Evolutionary conservation across 495 filamentous ascomycete species (phyloP), one percentile per base, ranked within the genome.

Genomic region (Penicillium paradoxum): DNA sequence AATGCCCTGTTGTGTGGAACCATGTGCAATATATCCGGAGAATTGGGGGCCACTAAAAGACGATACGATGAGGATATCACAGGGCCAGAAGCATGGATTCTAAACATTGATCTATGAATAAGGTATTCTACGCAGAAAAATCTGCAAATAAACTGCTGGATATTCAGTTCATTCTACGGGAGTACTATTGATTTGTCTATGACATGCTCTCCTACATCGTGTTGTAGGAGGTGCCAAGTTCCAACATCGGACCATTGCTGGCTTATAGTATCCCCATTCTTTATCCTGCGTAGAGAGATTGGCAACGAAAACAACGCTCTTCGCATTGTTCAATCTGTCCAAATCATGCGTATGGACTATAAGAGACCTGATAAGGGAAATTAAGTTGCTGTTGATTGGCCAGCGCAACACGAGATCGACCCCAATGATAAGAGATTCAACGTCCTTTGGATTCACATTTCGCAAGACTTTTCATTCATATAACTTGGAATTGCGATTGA

Each of bases 401-500:
- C 38, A 15, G 25, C 9, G 4, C 25, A 17, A 44, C 41, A 36
- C 49, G 14, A 14, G 19, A 39, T 25, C 13, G 9, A 9, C 14
- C 38, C 13, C n/a, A 17, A 17, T 54, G 55, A 58, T 61, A 58
- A 58, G 55, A 50, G 39, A 29, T 36, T 30, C 33, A 27, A 25
- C n/a, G n/a, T 17, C 21, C 45, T 46, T 42, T 42, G n/a, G 21
- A 3, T 25, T 15, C 25, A 34, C 43, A 19, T 18, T 21, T 46
- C 44, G 22, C 13, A 34, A 13, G 6, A 34, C 14, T 4, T 3
- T 8, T 17, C 34, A 17, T 8, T 17, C 2, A 37, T 15, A 37
- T 8, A 37, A 37, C 15, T 14, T 34, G 4, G 4, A 1, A 14
- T 34, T n/a, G 30, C 4, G 10, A 13, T 32, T 9, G 13, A 34